Evolutionary conservation across 768 basidiomycete genomes (phyloP).

Genomic region (Amanita brunnescens): DNA sequence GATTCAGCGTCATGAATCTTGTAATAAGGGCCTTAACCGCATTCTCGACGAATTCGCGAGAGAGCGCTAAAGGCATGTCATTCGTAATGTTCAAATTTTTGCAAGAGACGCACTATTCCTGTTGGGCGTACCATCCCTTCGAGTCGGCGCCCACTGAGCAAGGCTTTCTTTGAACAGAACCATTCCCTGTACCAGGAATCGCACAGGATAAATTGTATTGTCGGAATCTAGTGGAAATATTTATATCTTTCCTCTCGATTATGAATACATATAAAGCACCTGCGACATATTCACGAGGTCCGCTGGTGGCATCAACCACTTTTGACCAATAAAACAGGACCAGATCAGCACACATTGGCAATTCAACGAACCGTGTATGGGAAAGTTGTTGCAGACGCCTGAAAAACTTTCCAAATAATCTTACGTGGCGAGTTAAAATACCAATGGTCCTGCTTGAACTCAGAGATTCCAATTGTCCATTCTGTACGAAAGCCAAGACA

Average conservation of each 20-base stretch:
- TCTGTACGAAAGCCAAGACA: constrained; percentile 32
- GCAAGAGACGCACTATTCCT: constrained; percentile 38
- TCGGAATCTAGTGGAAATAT: constrained; percentile 41
- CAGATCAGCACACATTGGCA: constrained; percentile 57
- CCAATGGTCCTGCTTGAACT: constrained; percentile 36
- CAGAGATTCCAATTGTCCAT: constrained; percentile 26
- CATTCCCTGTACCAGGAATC: constrained; percentile 78
- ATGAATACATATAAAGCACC: constrained; percentile 29
- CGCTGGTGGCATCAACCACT: constrained; percentile 61
- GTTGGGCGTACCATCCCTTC: constrained; percentile 52
- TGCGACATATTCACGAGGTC: constrained; percentile 41
- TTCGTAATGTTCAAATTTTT: background rate
- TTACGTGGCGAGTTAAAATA: constrained; percentile 58
- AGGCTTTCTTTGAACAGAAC: constrained; percentile 80
- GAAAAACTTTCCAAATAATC: constrained; percentile 74
- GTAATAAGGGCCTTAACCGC: constrained; percentile 72
- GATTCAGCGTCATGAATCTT: constrained; percentile 77
- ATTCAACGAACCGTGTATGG: constrained; percentile 45
- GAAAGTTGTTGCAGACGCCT: constrained; percentile 62
- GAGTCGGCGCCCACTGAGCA: constrained; percentile 62
- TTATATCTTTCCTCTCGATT: background rate
- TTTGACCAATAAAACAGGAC: constrained; percentile 79
- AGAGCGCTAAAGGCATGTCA: constrained; percentile 36
- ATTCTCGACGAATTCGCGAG: constrained; percentile 62
- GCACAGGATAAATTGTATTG: constrained; percentile 62